Evolutionary conservation across 805 yeast genomes (phyloP).

Genomic region (Blastobotrys terrestris): DNA sequence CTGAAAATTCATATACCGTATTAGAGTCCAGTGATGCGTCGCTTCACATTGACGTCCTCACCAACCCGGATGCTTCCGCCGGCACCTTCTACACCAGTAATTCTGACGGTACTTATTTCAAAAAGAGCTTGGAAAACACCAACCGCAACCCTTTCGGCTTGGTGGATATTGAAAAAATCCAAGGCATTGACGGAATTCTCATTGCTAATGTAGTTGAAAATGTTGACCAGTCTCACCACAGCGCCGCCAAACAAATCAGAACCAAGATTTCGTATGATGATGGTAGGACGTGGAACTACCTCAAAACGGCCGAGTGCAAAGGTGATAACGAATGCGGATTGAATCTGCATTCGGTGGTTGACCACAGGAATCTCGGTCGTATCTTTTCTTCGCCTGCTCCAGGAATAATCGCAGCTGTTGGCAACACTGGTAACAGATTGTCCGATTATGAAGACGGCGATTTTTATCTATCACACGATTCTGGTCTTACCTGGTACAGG

Average conservation of each 20-base stretch:
- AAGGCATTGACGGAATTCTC: conserved; percentile 57
- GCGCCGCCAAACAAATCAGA: conserved; percentile 20
- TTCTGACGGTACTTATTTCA: conserved; percentile 51
- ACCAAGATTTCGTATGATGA: conserved; percentile 36
- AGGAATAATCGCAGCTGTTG: conserved; percentile 41
- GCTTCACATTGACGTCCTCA: conserved; percentile 36
- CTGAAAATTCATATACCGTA: conserved; percentile 26
- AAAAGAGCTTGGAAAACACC: conserved; percentile 35
- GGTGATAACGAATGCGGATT: conserved; percentile 32
- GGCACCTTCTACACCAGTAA: conserved; percentile 34
- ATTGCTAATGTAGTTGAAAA: conserved; percentile 37
- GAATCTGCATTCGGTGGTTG: conserved; percentile 34
- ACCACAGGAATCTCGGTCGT: conserved; percentile 30
- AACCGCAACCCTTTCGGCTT: conserved; percentile 31
- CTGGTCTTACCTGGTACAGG: conserved; percentile 65
- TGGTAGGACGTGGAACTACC: conserved; percentile 32
- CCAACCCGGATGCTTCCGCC: conserved; percentile 8
- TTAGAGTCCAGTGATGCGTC: conserved; percentile 37
- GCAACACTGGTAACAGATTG: conserved; percentile 32
- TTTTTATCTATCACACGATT: conserved; percentile 68
- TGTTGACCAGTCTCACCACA: conserved; percentile 16
- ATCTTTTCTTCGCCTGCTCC: conserved; percentile 37
- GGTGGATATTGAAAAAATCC: conserved; percentile 39
- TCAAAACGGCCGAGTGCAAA: conserved; percentile 24
- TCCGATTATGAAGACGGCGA: conserved; percentile 28